Percentiles rank a stretch among this genome's conserved stretches.
Conservation (phyloP, 1,284 basidiomycete species). For the Pascua sp. region DNA sequence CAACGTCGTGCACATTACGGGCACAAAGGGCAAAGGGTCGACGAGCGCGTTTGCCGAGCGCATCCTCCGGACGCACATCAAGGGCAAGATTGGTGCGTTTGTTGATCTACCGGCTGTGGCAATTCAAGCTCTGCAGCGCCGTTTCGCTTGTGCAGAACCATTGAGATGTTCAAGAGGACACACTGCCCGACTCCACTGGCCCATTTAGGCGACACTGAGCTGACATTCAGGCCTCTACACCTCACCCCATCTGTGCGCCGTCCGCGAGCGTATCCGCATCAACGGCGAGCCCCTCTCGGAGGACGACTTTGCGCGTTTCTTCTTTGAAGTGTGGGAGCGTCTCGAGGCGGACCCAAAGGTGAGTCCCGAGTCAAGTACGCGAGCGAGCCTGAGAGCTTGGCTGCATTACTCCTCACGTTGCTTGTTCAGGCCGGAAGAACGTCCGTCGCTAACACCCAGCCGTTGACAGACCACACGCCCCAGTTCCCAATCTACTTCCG, state of each 20-base stretch:
- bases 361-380: slow-evolving; percentile 16
- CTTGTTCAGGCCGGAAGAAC: not conserved
- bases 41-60: slow-evolving; percentile 84
- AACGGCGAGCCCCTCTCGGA: slow-evolving; percentile 88
- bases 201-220: slow-evolving; percentile 1
- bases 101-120: not conserved
- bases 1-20: slow-evolving; percentile 95
- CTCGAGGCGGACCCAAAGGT: slow-evolving; percentile 68
- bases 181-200: no score
- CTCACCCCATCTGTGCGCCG: slow-evolving; percentile 93
- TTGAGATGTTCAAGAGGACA: no score
- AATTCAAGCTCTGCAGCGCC: no score
- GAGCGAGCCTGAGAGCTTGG: no score
- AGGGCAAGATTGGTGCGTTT: slow-evolving; percentile 34
- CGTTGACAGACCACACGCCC: slow-evolving; percentile 58
- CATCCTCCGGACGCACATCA: slow-evolving; percentile 38
- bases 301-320: slow-evolving; percentile 80
- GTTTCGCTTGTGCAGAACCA: no score
- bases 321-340: slow-evolving; percentile 95
- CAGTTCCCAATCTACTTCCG: slow-evolving; percentile 82
- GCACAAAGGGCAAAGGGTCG: slow-evolving; percentile 98
- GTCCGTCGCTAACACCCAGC: slow-evolving; percentile 18
- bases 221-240: slow-evolving; percentile 74
- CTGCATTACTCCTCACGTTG: no score
- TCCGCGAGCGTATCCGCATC: slow-evolving; percentile 91